Percentiles rank a stretch among this genome's conserved stretches.
Evolutionary conservation across 441 rosid species (phyloP).

Genomic region (Brassica balearica): DNA sequence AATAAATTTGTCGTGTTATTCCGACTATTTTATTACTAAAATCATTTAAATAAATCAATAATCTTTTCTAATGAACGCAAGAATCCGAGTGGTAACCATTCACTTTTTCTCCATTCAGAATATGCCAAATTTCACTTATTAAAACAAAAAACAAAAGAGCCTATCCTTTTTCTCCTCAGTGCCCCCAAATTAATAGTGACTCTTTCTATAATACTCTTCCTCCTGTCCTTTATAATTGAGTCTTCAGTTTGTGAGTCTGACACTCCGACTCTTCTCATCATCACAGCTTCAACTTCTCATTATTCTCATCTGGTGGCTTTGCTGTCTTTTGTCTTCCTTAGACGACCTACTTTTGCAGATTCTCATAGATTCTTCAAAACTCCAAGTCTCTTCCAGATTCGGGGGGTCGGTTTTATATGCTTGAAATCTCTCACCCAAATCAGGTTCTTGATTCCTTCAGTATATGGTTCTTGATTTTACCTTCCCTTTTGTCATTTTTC

Average conservation of each 20-base stretch:
- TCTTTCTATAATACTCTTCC: slow-evolving; percentile 38
- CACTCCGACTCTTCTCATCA: slow-evolving; percentile 26
- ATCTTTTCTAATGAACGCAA: slow-evolving; percentile 24
- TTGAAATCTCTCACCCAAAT: slow-evolving; percentile 43
- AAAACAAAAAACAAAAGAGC: neutral
- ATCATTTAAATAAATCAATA: neutral
- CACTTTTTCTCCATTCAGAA: slow-evolving; percentile 34
- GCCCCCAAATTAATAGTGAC: slow-evolving; percentile 37
- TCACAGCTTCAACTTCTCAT: slow-evolving; percentile 34
- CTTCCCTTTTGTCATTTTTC: slow-evolving; percentile 16
- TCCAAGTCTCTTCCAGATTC: slow-evolving; percentile 39
- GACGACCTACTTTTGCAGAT: slow-evolving; percentile 46
- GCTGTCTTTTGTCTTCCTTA: slow-evolving; percentile 32
- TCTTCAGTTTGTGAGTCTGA: slow-evolving; percentile 54
- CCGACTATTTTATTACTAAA: neutral
- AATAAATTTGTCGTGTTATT: slow-evolving; percentile 34
- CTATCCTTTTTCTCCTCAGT: slow-evolving; percentile 19
- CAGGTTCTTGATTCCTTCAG: slow-evolving; percentile 45
- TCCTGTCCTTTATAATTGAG: slow-evolving; percentile 38
- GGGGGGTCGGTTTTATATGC: slow-evolving; percentile 47
- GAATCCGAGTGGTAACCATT: slow-evolving; percentile 37
- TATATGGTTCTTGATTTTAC: slow-evolving; percentile 42
- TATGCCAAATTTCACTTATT: slow-evolving; percentile 29
- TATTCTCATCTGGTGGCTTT: slow-evolving; percentile 35
- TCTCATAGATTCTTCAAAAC: slow-evolving; percentile 51